Evolutionary conservation across 164 flowering plant species (phyloP).

Genomic region (Macadamia tetraphylla): DNA sequence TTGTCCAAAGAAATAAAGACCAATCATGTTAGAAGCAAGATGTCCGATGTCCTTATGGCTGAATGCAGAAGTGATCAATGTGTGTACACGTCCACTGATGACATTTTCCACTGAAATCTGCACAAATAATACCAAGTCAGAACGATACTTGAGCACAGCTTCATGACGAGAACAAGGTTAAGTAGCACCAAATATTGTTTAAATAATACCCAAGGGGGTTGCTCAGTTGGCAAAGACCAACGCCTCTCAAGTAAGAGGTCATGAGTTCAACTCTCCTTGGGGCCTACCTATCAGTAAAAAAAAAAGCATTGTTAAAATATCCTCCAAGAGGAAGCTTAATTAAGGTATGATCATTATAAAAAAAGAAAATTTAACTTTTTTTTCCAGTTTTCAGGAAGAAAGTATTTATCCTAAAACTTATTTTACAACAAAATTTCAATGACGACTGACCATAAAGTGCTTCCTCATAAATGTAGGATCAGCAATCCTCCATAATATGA

Average conservation of each 20-base stretch:
- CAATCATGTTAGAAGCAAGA: slow-evolving; percentile 76
- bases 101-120: slow-evolving; percentile 81
- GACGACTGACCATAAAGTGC: slow-evolving; percentile 58
- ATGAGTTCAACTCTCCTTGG: no score
- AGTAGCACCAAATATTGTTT: not conserved
- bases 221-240: no score
- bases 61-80: slow-evolving; percentile 82
- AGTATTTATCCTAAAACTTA: not conserved
- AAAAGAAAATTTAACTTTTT: no score
- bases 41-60: slow-evolving; percentile 67
- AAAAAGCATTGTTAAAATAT: not conserved
- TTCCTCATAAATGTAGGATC: slow-evolving; percentile 58
- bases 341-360: not conserved
- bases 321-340: not conserved
- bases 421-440: not conserved
- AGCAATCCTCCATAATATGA: slow-evolving; percentile 60
- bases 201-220: not conserved
- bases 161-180: not conserved
- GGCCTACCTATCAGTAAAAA: no score
- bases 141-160: not conserved
- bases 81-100: slow-evolving; percentile 69
- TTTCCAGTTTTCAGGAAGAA: no score
- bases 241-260: no score
- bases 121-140: slow-evolving; percentile 16
- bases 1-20: slow-evolving; percentile 85